Evolutionary conservation across 768 basidiomycete species (phyloP).

Genomic region (Pleurotus eryngii): DNA sequence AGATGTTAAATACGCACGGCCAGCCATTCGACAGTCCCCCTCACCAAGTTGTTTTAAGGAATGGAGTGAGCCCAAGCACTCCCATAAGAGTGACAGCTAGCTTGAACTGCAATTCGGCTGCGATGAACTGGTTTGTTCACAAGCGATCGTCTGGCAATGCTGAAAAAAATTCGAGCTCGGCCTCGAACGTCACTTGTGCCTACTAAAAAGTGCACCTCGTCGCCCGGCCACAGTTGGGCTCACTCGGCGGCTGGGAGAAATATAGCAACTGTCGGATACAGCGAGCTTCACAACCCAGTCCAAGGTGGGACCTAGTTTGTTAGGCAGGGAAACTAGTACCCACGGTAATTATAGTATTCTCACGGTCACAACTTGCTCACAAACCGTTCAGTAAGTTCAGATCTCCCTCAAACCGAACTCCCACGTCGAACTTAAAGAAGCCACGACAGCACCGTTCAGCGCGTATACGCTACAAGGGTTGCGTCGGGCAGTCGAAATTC

Average conservation of each 20-base stretch:
- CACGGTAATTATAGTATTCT: background rate
- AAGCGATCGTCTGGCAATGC: no score
- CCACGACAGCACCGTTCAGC: conserved; percentile 8
- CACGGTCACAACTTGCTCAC: background rate
- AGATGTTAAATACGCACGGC: background rate
- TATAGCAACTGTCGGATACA: no score
- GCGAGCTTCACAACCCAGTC: no score
- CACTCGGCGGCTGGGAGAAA: no score
- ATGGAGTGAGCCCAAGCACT: conserved; percentile 66
- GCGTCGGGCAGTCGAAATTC: conserved; percentile 4
- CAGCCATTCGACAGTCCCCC: conserved; percentile 12
- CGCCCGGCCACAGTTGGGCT: no score
- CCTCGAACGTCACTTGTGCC: no score
- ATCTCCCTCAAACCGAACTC: conserved; percentile 1
- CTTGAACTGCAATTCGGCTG: background rate
- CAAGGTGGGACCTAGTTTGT: no score
- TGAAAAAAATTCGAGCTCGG: no score
- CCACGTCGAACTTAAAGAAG: conserved; percentile 4
- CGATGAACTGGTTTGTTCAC: no score
- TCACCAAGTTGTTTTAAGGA: conserved; percentile 66
- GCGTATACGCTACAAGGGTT: background rate
- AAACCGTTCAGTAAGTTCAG: background rate
- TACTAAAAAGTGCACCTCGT: no score
- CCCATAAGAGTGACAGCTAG: conserved; percentile 45
- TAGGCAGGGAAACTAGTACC: background rate